phyloP scores from a whole-genome alignment of 306 rosid genomes.

The Lathyrus sativus region DNA sequence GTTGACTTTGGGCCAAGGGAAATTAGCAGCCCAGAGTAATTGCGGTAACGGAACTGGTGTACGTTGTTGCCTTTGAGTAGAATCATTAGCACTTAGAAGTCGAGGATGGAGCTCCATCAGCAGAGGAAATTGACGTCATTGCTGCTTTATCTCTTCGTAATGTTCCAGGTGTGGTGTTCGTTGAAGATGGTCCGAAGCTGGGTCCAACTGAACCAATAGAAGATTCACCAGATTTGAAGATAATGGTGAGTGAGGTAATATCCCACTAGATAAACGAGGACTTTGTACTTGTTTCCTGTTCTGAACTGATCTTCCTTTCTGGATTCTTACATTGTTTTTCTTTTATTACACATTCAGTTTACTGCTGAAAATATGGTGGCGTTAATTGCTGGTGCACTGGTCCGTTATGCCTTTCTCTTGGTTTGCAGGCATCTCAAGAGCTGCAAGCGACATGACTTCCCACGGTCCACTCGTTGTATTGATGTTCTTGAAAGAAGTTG shows the following conservation, averaged over 20 bases:
- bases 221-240: slow-evolving; percentile 91
- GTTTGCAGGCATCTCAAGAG: too few relatives aligned
- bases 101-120: slow-evolving; percentile 68
- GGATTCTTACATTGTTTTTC: too few relatives aligned
- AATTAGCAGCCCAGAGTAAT: too few relatives aligned
- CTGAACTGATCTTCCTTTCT: slow-evolving; percentile 74
- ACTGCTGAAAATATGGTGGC: too few relatives aligned
- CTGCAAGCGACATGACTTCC: too few relatives aligned
- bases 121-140: slow-evolving; percentile 57
- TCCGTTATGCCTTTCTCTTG: too few relatives aligned
- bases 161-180: slow-evolving; percentile 50
- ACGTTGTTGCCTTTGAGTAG: slow-evolving; percentile 84
- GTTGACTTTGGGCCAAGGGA: too few relatives aligned
- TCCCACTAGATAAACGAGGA: slow-evolving; percentile 79
- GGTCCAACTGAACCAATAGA: slow-evolving; percentile 86
- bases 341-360: too few relatives aligned
- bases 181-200: slow-evolving; percentile 64
- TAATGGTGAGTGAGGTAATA: slow-evolving; percentile 76
- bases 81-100: slow-evolving; percentile 76
- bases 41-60: too few relatives aligned
- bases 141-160: slow-evolving; percentile 77
- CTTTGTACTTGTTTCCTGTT: slow-evolving; percentile 80
- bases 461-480: too few relatives aligned
- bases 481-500: too few relatives aligned
- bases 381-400: too few relatives aligned